phyloP scores from a whole-genome alignment of 495 filamentous ascomycete genomes.

The Xylaria flabelliformis region DNA sequence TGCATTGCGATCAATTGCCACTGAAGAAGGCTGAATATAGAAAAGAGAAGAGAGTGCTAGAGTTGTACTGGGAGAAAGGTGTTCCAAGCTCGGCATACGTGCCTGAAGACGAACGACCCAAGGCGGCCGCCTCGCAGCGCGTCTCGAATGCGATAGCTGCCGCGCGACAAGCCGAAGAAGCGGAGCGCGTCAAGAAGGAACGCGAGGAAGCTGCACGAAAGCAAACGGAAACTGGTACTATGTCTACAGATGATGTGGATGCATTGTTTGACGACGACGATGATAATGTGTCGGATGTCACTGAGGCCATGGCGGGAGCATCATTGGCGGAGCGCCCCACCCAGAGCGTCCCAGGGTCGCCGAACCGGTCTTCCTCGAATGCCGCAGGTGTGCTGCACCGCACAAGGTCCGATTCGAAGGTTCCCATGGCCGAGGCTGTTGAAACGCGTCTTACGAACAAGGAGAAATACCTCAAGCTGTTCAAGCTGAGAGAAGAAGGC shows the following conservation, averaged over 20 bases:
- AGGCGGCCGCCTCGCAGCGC: slow-evolving; percentile 69
- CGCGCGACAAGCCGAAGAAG: slow-evolving; percentile 78
- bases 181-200: slow-evolving; percentile 77
- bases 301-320: slow-evolving; percentile 83
- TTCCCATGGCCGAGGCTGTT: slow-evolving; percentile 71
- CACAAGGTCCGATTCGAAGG: slow-evolving; percentile 89
- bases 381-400: slow-evolving; percentile 77
- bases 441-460: slow-evolving; percentile 87
- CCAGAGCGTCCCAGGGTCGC: slow-evolving; percentile 94
- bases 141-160: slow-evolving; percentile 77
- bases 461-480: slow-evolving; percentile 92
- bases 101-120: slow-evolving; percentile 94
- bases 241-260: slow-evolving; percentile 87
- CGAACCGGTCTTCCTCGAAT: slow-evolving; percentile 75
- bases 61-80: slow-evolving; percentile 99
- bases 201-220: slow-evolving; percentile 85
- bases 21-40: slow-evolving; percentile 98
- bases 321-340: slow-evolving; percentile 86
- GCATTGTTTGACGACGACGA: slow-evolving; percentile 95
- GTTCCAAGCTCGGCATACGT: slow-evolving; percentile 95
- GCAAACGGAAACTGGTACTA: slow-evolving; percentile 90
- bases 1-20: slow-evolving; percentile 97
- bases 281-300: slow-evolving; percentile 83
- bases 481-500: slow-evolving; percentile 88
- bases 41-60: slow-evolving; percentile 89